Conservation (phyloP, 768 basidiomycete species). For the Suillus weaverae region DNA sequence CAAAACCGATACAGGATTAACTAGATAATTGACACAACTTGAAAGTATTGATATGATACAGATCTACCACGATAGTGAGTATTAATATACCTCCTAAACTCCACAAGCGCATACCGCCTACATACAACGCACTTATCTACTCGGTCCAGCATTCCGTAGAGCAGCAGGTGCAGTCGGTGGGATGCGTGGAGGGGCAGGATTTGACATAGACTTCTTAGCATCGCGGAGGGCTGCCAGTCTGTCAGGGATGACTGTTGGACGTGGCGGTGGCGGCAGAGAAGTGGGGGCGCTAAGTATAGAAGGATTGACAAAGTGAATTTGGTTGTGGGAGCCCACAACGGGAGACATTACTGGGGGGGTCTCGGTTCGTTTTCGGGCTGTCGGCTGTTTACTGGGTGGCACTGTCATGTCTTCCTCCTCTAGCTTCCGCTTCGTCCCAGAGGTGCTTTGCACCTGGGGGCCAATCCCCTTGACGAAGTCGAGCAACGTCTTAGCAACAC, state of each 20-base stretch:
- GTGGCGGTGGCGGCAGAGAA: constrained; percentile 5
- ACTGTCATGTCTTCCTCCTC: constrained; percentile 20
- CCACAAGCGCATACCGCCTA: background rate
- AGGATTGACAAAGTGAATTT: background rate
- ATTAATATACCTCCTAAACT: background rate
- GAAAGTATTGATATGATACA: background rate
- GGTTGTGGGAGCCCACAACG: background rate
- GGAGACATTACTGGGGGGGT: background rate
- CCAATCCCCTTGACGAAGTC: constrained; percentile 45
- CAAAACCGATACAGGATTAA: background rate
- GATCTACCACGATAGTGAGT: background rate
- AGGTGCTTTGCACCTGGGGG: background rate
- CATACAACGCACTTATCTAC: background rate
- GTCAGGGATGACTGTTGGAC: constrained; percentile 22
- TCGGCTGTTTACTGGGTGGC: constrained; percentile 11
- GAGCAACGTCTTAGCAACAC: constrained; percentile 56
- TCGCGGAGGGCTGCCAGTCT: constrained; percentile 17
- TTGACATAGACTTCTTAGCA: constrained; percentile 15
- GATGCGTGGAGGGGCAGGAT: constrained; percentile 10
- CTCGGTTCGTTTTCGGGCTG: constrained; percentile 15
- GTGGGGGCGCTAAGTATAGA: background rate
- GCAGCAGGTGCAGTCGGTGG: constrained; percentile 8
- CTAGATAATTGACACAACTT: background rate
- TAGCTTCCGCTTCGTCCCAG: constrained; percentile 24
- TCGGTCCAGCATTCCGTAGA: constrained; percentile 10